Evolutionary conservation across 495 filamentous ascomycete species (phyloP).

Genomic region (Aspergillus saccharolyticus): DNA sequence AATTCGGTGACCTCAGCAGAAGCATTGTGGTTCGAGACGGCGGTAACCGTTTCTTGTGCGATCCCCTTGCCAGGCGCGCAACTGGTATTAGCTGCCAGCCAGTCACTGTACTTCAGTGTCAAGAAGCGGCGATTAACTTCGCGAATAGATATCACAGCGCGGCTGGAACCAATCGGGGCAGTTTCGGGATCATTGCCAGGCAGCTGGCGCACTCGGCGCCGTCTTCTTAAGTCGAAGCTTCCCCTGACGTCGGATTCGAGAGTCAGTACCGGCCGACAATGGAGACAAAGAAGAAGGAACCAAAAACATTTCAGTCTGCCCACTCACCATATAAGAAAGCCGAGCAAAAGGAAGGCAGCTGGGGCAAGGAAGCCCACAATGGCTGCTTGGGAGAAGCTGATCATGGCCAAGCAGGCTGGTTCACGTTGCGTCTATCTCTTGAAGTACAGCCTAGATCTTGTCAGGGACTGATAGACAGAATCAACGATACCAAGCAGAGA

Average conservation of each 20-base stretch:
- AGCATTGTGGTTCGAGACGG: no score
- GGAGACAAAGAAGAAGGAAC: background rate
- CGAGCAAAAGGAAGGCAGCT: conserved; percentile 15
- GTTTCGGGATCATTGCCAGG: conserved; percentile 11
- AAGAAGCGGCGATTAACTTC: conserved; percentile 92
- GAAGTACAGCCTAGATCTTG: no score
- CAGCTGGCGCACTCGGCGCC: background rate
- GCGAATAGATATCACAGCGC: conserved; percentile 1
- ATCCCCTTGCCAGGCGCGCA: background rate
- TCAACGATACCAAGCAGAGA: no score
- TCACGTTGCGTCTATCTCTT: background rate
- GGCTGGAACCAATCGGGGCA: conserved; percentile 6
- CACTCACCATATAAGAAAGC: conserved; percentile 12
- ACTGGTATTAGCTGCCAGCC: conserved; percentile 49
- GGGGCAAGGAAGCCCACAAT: conserved; percentile 15
- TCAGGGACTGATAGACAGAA: no score
- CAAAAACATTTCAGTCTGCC: background rate
- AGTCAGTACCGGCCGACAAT: conserved; percentile 1
- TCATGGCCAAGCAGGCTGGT: background rate
- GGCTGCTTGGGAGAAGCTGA: background rate
- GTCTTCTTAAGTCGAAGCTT: no score
- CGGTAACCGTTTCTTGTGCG: background rate
- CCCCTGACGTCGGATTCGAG: conserved; percentile 6
- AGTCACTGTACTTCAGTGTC: conserved; percentile 79
- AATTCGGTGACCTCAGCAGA: background rate